Base-by-base conservation (phyloP, 2,329 filamentous ascomycete genomes). In the Fusarium nelsonii region DNA sequence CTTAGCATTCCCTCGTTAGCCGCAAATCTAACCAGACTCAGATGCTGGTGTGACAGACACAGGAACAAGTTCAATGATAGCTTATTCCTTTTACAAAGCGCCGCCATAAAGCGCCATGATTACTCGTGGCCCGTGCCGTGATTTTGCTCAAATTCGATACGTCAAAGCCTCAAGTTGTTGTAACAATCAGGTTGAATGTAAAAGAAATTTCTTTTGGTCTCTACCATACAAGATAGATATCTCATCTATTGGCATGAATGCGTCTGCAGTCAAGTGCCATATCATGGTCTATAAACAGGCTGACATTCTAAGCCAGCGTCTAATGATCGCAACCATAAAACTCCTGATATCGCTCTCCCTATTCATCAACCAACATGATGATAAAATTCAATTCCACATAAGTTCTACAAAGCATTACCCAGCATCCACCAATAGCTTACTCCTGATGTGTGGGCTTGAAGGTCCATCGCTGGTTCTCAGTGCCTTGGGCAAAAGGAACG, bases 401-500 rank as follows among this genome's bases (percentile, higher is more conserved):
- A 63, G 67, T 63, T 51, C 55, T 62, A 67, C 51, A 65, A 44
- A 37, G 16, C 37, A 56, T 41, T 41, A 40, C 37, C 40, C 41
- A 23, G 32, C 33, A 15, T 20, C 55, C 28, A n/a, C 53, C 18
- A 14, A 18, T 33, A 14, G 52, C 63, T 74, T 75, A 78, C 68
- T 78, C 75, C 39, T 77, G 74, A 72, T 77, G 75, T 56, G 79
- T 81, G 54, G 81, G 78, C 88, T 93, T 93, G 83, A 95, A 88
- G 72, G 82, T 84, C 81, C 84, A 91, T 76, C 84, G 78, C 75
- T 78, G 72, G 71, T 78, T 85, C 79, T 90, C 85, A 15, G 81
- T 80, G 73, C 86, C 86, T 79, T 88, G 87, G 74, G 88, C 81
- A 80, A 97, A 98, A 36, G 95, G 94, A 63, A 98, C 95, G 75